Conservation (phyloP, 225 moss, liverwort and hornwort genomes). For the Physcomitrium patens region DNA sequence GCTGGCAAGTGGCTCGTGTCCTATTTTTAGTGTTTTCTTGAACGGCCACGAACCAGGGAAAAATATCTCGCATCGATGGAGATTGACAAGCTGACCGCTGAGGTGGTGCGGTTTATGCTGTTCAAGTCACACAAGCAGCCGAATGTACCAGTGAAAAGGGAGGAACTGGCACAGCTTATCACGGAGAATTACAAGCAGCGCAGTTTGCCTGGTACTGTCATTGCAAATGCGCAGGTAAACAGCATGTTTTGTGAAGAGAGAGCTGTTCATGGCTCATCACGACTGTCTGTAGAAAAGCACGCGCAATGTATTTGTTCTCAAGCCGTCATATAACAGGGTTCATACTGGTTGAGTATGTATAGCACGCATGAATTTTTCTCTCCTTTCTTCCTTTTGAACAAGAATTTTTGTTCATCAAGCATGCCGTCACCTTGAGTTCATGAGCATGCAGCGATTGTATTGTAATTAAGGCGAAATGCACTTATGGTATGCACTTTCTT, state of each 20-base stretch:
- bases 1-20: not conserved
- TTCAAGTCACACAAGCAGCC: conserved; percentile 90
- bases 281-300: not conserved
- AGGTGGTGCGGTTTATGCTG: conserved; percentile 91
- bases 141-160: conserved; percentile 83
- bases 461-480: not conserved
- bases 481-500: conserved; percentile 9
- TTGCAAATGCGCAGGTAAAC: conserved; percentile 65
- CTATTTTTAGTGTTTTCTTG: not conserved
- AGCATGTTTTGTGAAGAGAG: not conserved
- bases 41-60: not conserved
- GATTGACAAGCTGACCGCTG: conserved; percentile 75
- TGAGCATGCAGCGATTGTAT: conserved; percentile 7
- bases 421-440: not conserved
- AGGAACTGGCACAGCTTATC: conserved; percentile 71
- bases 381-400: not conserved
- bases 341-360: not conserved
- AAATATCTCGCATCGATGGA: conserved; percentile 51
- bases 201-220: conserved; percentile 54
- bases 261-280: not conserved
- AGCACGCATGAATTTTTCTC: not conserved
- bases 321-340: not conserved
- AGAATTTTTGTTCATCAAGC: not conserved
- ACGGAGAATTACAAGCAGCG: conserved; percentile 89
- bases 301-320: not conserved